A percentile compares a stretch with the other conserved stretches of the same genome.
Evolutionary conservation across 805 yeast species (phyloP).

Genomic region (Sugiyamaella mastotermitis): DNA sequence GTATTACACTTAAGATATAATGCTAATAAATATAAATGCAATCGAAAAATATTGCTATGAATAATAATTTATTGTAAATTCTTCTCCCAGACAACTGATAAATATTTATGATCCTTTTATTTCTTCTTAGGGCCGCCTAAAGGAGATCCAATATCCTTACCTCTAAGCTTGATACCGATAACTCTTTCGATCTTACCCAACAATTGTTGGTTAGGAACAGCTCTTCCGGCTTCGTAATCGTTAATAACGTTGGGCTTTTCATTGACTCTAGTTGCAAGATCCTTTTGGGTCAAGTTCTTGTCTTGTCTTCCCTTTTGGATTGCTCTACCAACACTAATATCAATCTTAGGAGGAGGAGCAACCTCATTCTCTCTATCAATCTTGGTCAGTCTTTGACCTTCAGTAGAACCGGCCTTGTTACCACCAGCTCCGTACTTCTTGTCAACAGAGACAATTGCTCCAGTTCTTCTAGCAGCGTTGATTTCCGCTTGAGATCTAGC

Average conservation of each 20-base stretch:
- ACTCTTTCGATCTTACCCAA: slow-evolving; percentile 90
- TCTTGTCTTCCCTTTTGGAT: slow-evolving; percentile 82
- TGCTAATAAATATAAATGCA: too few species aligned
- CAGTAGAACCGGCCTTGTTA: slow-evolving; percentile 63
- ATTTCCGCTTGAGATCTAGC: slow-evolving; percentile 72
- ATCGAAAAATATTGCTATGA: too few species aligned
- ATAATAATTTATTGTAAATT: too few species aligned
- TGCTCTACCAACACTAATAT: slow-evolving; percentile 77
- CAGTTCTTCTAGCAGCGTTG: slow-evolving; percentile 92
- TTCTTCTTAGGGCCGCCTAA: slow-evolving; percentile 45
- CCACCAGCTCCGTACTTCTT: slow-evolving; percentile 73
- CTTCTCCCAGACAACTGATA: too few species aligned
- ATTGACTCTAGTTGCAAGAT: slow-evolving; percentile 88
- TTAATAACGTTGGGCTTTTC: slow-evolving; percentile 94
- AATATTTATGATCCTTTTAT: slow-evolving; percentile 9
- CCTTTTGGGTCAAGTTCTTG: slow-evolving; percentile 88
- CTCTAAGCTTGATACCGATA: slow-evolving; percentile 90
- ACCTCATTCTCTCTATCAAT: slow-evolving; percentile 92
- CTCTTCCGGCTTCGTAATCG: slow-evolving; percentile 96
- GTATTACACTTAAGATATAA: too few species aligned
- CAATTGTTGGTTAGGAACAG: slow-evolving; percentile 92
- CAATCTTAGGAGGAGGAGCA: slow-evolving; percentile 86
- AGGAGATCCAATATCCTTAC: slow-evolving; percentile 92
- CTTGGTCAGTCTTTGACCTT: slow-evolving; percentile 92
- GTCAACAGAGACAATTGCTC: slow-evolving; percentile 83